Evolutionary conservation across 306 rosid genomes (phyloP), one percentile per base, ranked within the genome.

Genomic region (Malus domestica): DNA sequence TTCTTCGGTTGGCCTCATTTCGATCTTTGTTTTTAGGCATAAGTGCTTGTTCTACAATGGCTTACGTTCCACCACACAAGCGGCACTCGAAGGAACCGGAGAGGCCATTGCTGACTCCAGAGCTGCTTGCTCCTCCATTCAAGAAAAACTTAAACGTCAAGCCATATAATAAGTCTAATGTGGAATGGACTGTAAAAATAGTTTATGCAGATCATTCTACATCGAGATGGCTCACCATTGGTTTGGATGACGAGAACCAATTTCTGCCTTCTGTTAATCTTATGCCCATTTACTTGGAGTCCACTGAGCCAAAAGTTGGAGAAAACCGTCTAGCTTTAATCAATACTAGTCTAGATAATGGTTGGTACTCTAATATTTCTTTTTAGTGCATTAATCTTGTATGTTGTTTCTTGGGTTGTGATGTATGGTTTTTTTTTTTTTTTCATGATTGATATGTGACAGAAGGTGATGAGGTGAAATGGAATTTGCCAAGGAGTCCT

Each of bases 11-110:
- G 16, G n/a, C 68, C 70, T 74, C 5, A 62, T 13, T 13, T 62
- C 0, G 3, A 51, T 51, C 8, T 8, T 20, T 20, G 3, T 2
- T 45, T 46, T 45, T 30, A 30, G 32, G 61, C 14, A 0, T 61
- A 45, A 62, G 30, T 44, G 70, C 2, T 44, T 3, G 64, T 5
- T 62, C 25, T n/a, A 11, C 1, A 3, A 89, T 89, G 93, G 85
- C 90, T 20, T 89, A 89, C 77, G 46, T 87, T 8, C 89, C 93
- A 12, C 93, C 89, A 0, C 90, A 89, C 78, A 89, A 83, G 77
- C 89, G 85, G 23, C 85, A 46, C 30, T 66, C 85, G 25, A 75
- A 82, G 58, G 82, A 71, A 78, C 18, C 63, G 6, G 65, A 46
- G 5, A 40, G 74, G 29, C 70, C 73, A 2, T 46, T 68, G 60